Evolutionary conservation across 2,329 filamentous ascomycete genomes (phyloP), one percentile per base, ranked within the genome.

Genomic region (Sordariomycetes sp.): DNA sequence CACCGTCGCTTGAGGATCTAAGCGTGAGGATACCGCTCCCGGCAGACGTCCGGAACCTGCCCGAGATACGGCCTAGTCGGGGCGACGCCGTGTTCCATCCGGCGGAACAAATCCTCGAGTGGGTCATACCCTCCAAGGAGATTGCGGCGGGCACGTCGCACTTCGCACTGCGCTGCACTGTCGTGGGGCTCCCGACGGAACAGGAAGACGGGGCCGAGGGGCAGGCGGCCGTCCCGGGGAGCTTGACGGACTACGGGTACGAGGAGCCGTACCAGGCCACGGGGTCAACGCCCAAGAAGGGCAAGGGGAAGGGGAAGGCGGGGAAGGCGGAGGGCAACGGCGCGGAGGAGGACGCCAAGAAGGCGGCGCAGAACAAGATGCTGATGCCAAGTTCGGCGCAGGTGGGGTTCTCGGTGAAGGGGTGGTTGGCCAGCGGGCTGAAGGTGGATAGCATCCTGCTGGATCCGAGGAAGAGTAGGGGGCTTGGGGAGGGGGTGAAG

Each of bases 31-130:
- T 97, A 10, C 91, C 92, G 1, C 79, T 97, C 12, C 89, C 93
- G 3, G 73, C 82, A 3, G 82, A 84, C 28, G 90, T 97, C 55
- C 85, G 90, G 59, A 96, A 91, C 67, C 76, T 97, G 18, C 85
- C 85, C 5, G 92, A 97, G 66, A 80, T 97, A 58, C 82, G 90
- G 59, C 83, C 91, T 2, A 89, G 85, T 63, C 85, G 84, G 62
- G 93, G 92, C 40, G 93, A 97, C 64, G 91, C 90, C 2, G 85
- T 81, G 59, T 97, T 91, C 73, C 88, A 83, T 58, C 84, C 88
- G 0, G 85, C 84, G 2, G 90, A 89, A 55, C 80, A 80, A 53
- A 70, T 81, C 1, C 76, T 97, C 10, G 89, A 96, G 70, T 97
- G 93, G 93, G 82, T 85, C 59, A 83, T 97, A 48, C 83, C 86